Percentiles rank a stretch among this genome's conserved stretches.
Evolutionary conservation across 768 basidiomycete species (phyloP).

Genomic region (Gautieria morchelliformis): DNA sequence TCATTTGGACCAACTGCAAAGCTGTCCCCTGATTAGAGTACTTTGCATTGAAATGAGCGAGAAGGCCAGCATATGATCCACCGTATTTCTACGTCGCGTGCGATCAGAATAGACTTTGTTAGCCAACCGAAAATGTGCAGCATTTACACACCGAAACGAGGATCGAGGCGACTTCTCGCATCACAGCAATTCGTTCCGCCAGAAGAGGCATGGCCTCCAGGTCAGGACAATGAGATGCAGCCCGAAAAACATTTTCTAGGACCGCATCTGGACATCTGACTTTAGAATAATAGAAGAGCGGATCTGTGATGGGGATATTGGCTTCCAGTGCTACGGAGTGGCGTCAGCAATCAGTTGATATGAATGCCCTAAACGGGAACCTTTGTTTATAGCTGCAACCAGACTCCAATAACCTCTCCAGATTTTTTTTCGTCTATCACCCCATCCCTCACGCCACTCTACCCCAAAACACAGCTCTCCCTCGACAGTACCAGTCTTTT

Average conservation of each 20-base stretch:
- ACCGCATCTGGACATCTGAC: slow-evolving; percentile 59
- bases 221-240: slow-evolving; percentile 34
- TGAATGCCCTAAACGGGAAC: slow-evolving; percentile 26
- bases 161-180: slow-evolving; percentile 69
- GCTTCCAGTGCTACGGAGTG: slow-evolving; percentile 55
- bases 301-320: slow-evolving; percentile 69
- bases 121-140: neutral
- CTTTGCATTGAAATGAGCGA: slow-evolving; percentile 48
- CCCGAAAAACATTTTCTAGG: slow-evolving; percentile 60
- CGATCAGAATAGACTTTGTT: neutral
- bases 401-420: slow-evolving; percentile 86
- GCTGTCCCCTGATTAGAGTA: slow-evolving; percentile 52
- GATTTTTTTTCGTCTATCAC: slow-evolving; percentile 34
- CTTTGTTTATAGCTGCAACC: slow-evolving; percentile 75
- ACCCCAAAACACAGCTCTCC: slow-evolving; percentile 57
- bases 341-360: neutral
- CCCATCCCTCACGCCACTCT: slow-evolving; percentile 67
- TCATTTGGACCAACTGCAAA: slow-evolving; percentile 61
- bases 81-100: slow-evolving; percentile 40
- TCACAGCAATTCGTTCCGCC: slow-evolving; percentile 57
- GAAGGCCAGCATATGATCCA: slow-evolving; percentile 61
- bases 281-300: slow-evolving; percentile 67
- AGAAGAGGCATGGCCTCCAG: slow-evolving; percentile 63
- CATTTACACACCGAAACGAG: slow-evolving; percentile 48
- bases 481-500: slow-evolving; percentile 38